These are phyloP conservation scores for Cercophora sp. DNA, from an alignment of 495 filamentous ascomycete genomes.

Conservation along the genomic window DNA sequence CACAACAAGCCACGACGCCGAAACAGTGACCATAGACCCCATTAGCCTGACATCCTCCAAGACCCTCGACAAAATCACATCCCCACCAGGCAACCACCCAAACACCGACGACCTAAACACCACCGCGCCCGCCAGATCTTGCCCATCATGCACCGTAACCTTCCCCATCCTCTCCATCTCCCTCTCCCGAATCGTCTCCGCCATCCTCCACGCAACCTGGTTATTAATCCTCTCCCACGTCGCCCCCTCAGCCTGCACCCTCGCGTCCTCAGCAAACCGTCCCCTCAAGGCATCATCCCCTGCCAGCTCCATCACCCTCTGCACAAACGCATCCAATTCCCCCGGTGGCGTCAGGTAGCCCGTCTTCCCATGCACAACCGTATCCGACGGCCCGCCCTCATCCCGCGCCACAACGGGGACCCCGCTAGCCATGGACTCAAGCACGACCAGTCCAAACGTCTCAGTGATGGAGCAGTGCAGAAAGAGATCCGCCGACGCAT, in stretches of 20 bases:
- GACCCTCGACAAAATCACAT: constrained; percentile 17
- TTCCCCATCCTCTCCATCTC: constrained; percentile 12
- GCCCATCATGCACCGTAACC: neutral
- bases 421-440: constrained; percentile 64
- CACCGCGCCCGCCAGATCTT: neutral
- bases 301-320: constrained; percentile 39
- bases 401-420: constrained; percentile 61
- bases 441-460: constrained; percentile 61
- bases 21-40: constrained; percentile 34
- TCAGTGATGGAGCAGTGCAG: constrained; percentile 63
- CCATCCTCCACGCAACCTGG: constrained; percentile 54
- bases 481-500: constrained; percentile 59
- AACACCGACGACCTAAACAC: constrained; percentile 13
- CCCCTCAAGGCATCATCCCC: constrained; percentile 33
- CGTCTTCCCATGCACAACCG: constrained; percentile 49
- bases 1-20: constrained; percentile 36
- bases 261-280: constrained; percentile 38
- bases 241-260: constrained; percentile 51
- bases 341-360: constrained; percentile 55
- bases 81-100: constrained; percentile 22
- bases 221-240: constrained; percentile 65
- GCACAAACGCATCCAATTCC: constrained; percentile 51
- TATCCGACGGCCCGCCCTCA: constrained; percentile 62
- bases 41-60: constrained; percentile 29
- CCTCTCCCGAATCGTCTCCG: constrained; percentile 44